These are phyloP conservation scores for Exophiala sp. DNA, from an alignment of 2,329 filamentous ascomycete genomes.

Conservation along the genomic window DNA sequence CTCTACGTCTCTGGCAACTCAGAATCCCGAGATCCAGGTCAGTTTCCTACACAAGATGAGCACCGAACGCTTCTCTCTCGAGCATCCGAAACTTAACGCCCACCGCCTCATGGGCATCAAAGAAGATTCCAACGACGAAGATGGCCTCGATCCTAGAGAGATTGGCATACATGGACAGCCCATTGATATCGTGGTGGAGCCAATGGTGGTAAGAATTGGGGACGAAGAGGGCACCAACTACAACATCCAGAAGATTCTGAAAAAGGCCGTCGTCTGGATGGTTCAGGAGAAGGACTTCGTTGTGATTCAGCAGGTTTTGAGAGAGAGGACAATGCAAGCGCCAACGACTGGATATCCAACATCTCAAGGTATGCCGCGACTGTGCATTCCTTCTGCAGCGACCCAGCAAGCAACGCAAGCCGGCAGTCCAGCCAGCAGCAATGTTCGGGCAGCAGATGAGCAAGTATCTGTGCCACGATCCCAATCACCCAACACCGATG, in stretches of 20 bases:
- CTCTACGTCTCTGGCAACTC: neutral
- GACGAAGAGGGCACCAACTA: neutral
- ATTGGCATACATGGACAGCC: neutral
- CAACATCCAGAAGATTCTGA: neutral
- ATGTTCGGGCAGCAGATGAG: too few species aligned
- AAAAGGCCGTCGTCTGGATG: slow-evolving; percentile 2
- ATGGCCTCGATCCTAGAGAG: neutral
- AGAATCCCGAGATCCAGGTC: neutral
- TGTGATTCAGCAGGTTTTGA: too few species aligned
- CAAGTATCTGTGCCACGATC: too few species aligned
- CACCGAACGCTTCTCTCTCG: neutral
- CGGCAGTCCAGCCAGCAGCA: too few species aligned
- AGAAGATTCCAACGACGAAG: neutral
- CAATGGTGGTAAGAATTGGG: neutral
- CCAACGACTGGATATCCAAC: too few species aligned
- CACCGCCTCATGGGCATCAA: neutral
- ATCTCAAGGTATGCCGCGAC: too few species aligned
- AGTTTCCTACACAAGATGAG: neutral
- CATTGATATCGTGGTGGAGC: slow-evolving; percentile 1
- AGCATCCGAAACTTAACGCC: neutral
- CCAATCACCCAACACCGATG: too few species aligned
- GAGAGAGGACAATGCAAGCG: too few species aligned
- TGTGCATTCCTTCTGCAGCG: too few species aligned
- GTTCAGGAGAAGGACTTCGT: neutral
- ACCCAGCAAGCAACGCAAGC: too few species aligned